Conservation (phyloP, 306 rosid species). For the Elaeagnus macrophylla region DNA sequence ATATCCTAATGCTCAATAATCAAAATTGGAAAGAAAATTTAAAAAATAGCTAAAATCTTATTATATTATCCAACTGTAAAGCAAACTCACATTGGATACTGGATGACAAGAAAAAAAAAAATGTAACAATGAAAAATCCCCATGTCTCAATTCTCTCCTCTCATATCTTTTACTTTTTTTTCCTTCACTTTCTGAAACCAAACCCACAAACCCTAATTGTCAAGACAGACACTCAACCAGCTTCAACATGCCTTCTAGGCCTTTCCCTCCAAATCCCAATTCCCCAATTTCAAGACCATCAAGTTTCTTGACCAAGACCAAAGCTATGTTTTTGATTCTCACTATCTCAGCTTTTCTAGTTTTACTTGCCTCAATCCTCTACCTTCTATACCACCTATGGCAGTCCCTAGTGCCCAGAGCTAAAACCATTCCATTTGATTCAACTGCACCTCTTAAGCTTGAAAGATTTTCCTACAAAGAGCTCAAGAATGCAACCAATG, state of each 20-base stretch:
- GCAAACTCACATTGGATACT: conserved; percentile 65
- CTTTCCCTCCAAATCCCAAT: conserved; percentile 37
- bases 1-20: conserved; percentile 1
- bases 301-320: conserved; percentile 49
- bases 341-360: conserved; percentile 72
- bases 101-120: conserved; percentile 8
- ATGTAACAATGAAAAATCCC: conserved; percentile 26
- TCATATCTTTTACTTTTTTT: conserved; percentile 13
- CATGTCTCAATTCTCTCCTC: conserved; percentile 12
- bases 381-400: conserved; percentile 74
- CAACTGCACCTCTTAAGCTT: conserved; percentile 77
- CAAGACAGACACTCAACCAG: conserved; percentile 20
- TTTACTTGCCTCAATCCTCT: conserved; percentile 56
- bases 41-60: conserved; percentile 17
- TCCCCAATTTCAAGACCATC: conserved; percentile 28
- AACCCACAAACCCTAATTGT: conserved; percentile 9
- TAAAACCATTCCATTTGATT: conserved; percentile 73
- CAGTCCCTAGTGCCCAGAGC: conserved; percentile 53
- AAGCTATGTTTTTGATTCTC: conserved; percentile 59
- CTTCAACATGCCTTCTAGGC: conserved; percentile 71
- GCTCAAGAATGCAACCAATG: conserved; percentile 59
- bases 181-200: conserved; percentile 23
- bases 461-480: conserved; percentile 73
- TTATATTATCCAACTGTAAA: conserved; percentile 55
- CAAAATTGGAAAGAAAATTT: conserved; percentile 4